These are phyloP conservation scores for Penicillium robsamsonii DNA, from an alignment of 495 filamentous ascomycete species.

Conservation along the genomic window DNA sequence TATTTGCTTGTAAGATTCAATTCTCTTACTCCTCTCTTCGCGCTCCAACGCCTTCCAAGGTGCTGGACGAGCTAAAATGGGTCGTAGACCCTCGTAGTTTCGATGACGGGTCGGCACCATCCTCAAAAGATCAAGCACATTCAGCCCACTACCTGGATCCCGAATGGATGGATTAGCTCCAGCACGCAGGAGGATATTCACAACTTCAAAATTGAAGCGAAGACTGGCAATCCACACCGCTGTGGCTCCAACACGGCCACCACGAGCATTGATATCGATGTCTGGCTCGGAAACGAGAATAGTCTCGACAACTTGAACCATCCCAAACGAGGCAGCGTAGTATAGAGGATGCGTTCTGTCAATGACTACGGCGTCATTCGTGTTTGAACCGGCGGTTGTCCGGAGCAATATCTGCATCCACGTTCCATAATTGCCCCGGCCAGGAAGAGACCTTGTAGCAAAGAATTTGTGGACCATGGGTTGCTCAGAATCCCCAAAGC, in stretches of 20 bases:
- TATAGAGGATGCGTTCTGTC: constrained; percentile 25
- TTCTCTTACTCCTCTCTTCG: too few species aligned
- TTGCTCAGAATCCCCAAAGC: constrained; percentile 6
- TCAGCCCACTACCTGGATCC: constrained; percentile 16
- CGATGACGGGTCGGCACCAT: constrained; percentile 2
- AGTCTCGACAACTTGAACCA: constrained; percentile 22
- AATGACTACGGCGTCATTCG: constrained; percentile 7
- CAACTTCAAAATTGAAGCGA: constrained; percentile 20
- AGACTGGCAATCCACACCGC: constrained; percentile 21
- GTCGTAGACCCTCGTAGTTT: not conserved
- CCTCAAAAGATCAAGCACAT: constrained; percentile 13
- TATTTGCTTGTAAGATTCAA: too few species aligned
- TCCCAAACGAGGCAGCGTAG: constrained; percentile 26
- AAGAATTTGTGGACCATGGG: constrained; percentile 18
- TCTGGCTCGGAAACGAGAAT: constrained; percentile 18
- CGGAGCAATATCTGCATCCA: constrained; percentile 20
- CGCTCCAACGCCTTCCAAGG: not conserved
- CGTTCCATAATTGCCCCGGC: constrained; percentile 21
- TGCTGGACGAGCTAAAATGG: constrained; percentile 3
- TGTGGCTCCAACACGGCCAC: constrained; percentile 23
- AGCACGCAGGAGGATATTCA: constrained; percentile 17
- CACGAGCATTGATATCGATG: constrained; percentile 24
- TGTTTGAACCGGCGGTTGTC: not conserved
- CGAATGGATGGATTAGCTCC: constrained; percentile 22
- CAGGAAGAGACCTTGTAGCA: constrained; percentile 11